Percentiles rank a stretch among this genome's conserved stretches.
phyloP scores from a whole-genome alignment of 345 rosid species.

The Syzygium aromaticum region DNA sequence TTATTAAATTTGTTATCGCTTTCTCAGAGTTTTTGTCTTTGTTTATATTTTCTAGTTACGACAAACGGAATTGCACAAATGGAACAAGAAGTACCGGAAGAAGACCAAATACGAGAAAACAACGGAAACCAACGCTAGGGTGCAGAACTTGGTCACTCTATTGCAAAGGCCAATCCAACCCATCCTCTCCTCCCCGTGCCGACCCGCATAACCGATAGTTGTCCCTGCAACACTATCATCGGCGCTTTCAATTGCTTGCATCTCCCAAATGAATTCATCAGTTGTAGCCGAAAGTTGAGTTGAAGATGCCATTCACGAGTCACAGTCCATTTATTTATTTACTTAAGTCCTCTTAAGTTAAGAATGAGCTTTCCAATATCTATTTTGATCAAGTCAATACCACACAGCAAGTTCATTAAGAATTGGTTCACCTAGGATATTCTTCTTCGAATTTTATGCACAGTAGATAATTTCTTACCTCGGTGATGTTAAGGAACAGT shows the following conservation, averaged over 20 bases:
- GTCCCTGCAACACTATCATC: slow-evolving; percentile 1
- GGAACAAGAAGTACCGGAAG: background rate
- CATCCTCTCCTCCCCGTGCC: background rate
- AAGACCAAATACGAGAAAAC: background rate
- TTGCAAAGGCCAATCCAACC: slow-evolving; percentile 5
- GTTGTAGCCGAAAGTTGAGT: background rate
- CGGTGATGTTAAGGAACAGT: background rate
- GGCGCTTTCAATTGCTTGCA: background rate
- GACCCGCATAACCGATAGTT: background rate
- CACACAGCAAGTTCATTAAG: background rate
- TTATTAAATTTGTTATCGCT: no score
- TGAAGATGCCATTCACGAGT: background rate
- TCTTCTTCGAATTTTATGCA: background rate
- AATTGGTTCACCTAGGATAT: background rate
- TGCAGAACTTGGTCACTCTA: slow-evolving; percentile 1
- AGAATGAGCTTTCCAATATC: background rate
- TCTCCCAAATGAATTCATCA: background rate
- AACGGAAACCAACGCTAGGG: background rate
- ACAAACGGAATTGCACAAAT: no score
- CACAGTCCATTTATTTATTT: background rate
- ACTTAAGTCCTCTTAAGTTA: background rate
- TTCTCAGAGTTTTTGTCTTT: no score
- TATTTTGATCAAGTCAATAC: background rate
- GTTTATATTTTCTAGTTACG: no score
- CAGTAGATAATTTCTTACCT: background rate